Conservation (phyloP, 2,329 filamentous ascomycete genomes). For the Sarocladium strictum region DNA sequence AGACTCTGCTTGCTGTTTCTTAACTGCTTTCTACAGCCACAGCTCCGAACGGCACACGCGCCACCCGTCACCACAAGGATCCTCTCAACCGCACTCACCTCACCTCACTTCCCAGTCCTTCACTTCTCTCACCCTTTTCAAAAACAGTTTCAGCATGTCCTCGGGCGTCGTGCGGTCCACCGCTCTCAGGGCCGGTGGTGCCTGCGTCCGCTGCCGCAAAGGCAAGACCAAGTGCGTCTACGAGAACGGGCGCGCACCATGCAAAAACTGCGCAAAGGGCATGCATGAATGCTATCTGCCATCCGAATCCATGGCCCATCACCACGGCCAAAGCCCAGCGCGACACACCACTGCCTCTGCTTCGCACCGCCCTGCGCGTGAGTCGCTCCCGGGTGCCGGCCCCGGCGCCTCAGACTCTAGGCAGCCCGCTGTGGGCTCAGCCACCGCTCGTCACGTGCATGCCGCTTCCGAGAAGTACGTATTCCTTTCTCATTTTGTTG, state of each 20-base stretch:
- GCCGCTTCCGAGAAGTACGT: slow-evolving; percentile 50
- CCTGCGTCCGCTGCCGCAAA: slow-evolving; percentile 58
- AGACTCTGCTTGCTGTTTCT: background rate
- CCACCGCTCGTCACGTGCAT: slow-evolving; percentile 41
- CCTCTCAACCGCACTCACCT: slow-evolving; percentile 14
- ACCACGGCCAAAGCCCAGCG: slow-evolving; percentile 53
- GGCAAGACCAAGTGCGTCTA: slow-evolving; percentile 61
- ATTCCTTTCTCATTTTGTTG: background rate
- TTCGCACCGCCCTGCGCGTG: slow-evolving; percentile 45
- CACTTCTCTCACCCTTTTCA: too few relatives aligned
- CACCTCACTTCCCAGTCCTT: background rate
- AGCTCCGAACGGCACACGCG: background rate
- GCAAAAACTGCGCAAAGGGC: slow-evolving; percentile 58
- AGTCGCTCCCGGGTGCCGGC: slow-evolving; percentile 48
- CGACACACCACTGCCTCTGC: slow-evolving; percentile 28
- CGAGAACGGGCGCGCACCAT: slow-evolving; percentile 55
- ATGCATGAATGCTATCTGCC: slow-evolving; percentile 59
- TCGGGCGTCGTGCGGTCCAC: slow-evolving; percentile 48
- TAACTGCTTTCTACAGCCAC: background rate
- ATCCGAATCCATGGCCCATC: slow-evolving; percentile 53
- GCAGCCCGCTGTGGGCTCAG: slow-evolving; percentile 35
- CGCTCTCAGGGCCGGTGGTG: slow-evolving; percentile 54
- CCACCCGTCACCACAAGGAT: slow-evolving; percentile 9
- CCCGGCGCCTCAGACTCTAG: slow-evolving; percentile 36
- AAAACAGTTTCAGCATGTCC: slow-evolving; percentile 10